phyloP scores from a whole-genome alignment of 176 grass and related monocot genomes.

The Carex kokanica region DNA sequence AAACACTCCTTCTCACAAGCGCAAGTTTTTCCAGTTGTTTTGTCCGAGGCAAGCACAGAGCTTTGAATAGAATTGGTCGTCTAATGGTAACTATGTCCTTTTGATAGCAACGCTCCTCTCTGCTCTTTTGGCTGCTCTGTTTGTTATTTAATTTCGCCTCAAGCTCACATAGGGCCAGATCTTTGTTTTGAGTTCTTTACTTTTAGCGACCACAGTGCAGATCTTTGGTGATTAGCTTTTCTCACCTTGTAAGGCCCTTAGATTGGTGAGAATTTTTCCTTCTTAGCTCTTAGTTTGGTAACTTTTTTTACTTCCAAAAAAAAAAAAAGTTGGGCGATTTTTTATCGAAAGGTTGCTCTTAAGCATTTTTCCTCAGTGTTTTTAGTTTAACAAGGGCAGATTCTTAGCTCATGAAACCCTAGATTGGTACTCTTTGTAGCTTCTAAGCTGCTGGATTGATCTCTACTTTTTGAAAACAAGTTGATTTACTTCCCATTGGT shows the following conservation, averaged over 20 bases:
- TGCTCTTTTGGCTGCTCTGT: constrained; percentile 6
- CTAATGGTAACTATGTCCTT: constrained; percentile 20
- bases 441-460: background rate
- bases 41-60: background rate
- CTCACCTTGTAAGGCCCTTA: background rate
- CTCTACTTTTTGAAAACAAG: background rate
- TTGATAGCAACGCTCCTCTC: background rate
- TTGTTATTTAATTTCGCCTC: background rate
- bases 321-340: background rate
- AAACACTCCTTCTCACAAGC: background rate
- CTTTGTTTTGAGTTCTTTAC: constrained; percentile 9
- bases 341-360: background rate
- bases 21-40: background rate
- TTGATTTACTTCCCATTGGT: background rate
- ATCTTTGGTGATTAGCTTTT: constrained; percentile 19
- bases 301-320: background rate
- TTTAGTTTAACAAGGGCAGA: background rate
- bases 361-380: background rate
- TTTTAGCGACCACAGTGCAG: constrained; percentile 1
- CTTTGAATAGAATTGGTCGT: constrained; percentile 20
- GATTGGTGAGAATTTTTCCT: constrained; percentile 20
- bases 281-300: background rate
- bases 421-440: background rate
- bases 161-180: background rate
- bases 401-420: background rate